Conservation (phyloP, 2,329 filamentous ascomycete species). For the Cadophora luteo-olivacea region DNA sequence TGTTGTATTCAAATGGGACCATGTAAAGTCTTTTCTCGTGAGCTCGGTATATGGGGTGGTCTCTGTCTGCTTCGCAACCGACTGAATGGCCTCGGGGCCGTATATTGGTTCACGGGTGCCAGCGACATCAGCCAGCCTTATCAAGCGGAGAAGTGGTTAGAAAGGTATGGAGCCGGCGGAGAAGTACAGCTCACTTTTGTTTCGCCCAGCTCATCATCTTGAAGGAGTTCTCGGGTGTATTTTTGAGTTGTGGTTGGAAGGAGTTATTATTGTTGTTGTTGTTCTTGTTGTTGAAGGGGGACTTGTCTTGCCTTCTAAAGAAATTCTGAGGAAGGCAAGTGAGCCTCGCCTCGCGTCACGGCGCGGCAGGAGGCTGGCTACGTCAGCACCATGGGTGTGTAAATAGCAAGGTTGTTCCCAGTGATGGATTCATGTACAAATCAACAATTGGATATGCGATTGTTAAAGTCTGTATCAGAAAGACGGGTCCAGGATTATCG, state of each 20-base stretch:
- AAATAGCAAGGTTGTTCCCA: conserved; percentile 21
- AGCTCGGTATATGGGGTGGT: conserved; percentile 82
- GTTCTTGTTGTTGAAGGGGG: conserved; percentile 12
- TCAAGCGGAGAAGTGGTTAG: conserved; percentile 25
- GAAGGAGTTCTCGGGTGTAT: conserved; percentile 35
- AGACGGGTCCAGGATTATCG: neutral
- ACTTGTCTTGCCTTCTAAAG: neutral
- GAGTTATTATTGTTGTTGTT: too few species aligned
- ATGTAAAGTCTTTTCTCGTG: conserved; percentile 79
- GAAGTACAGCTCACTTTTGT: conserved; percentile 71
- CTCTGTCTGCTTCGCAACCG: conserved; percentile 82
- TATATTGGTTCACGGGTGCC: conserved; percentile 98
- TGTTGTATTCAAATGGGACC: conserved; percentile 81
- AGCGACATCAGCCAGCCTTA: conserved; percentile 77
- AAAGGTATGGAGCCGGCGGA: conserved; percentile 30
- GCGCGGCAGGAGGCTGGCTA: conserved; percentile 18
- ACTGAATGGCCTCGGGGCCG: conserved; percentile 84
- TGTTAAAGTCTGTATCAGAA: conserved; percentile 5
- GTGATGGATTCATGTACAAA: conserved; percentile 16
- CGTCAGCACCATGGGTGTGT: conserved; percentile 29
- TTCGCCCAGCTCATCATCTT: conserved; percentile 95
- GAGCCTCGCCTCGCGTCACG: conserved; percentile 12
- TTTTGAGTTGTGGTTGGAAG: conserved; percentile 20
- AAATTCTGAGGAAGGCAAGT: conserved; percentile 12
- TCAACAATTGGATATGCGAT: conserved; percentile 9